Evolutionary conservation across 1,139 yeast species (phyloP), one percentile per base, ranked within the genome.

Genomic region (Blastobotrys petasosporus): DNA sequence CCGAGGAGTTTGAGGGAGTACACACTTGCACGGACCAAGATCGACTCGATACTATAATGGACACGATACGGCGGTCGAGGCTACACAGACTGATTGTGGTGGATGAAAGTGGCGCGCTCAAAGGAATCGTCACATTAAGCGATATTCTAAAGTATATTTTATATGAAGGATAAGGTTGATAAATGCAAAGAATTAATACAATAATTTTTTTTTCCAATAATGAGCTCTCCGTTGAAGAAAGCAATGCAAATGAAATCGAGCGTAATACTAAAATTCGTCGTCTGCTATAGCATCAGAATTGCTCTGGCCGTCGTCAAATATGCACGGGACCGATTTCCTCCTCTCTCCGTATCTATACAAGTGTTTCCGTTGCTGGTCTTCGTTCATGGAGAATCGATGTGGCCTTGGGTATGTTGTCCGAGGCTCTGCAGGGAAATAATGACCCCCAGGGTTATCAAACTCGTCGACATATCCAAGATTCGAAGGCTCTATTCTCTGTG

Each of bases 1-100:
- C 95, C 7, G 97, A 90, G 57, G 97, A 92, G 63, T 94, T 92
- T 61, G 98, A 92, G 65, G 98, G 99, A 49, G 98, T 94, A 12
- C 90, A 90, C 66, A 92, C 97, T 0, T 94, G 98, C 67, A 88
- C 97, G 0, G 74, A 81, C 54, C 76, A 81, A 55, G 99, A 94
- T 64, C 76, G 94, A 52, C 72, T 94, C 51, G 85, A 94, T 53
- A 87, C 95, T 12, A 85, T 94, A 51, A 78, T 92, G 82, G 97
- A 92, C 62, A 90, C 95, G 36, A 87, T 94, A 51, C 77, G 97
- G 60, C 84, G 90, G 58, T 82, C 95, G 34, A 77, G 97, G 56
- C 75, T 92, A 53, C 97, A 94, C 66, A 76, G 99, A 63, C 76
- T 94, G 61, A 87, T 90, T 63, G 92, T 94, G 37, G 96, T 94